phyloP scores from a whole-genome alignment of 371 early-diverging fungal genomes.

The Mortierella sp. region DNA sequence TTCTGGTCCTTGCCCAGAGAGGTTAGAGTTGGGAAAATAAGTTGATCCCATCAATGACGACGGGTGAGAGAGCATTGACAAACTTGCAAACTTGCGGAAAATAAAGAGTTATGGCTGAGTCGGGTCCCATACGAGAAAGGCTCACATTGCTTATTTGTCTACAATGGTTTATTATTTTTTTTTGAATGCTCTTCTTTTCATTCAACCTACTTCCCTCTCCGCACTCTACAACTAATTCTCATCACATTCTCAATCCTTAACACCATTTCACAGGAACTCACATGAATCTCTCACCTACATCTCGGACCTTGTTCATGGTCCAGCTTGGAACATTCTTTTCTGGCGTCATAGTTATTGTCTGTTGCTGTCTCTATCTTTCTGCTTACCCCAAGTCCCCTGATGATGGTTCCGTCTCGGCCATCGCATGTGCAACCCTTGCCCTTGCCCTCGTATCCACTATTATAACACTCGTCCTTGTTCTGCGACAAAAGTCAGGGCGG shows the following conservation, averaged over 20 bases:
- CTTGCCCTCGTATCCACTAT: conserved; percentile 44
- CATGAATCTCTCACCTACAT: conserved; percentile 54
- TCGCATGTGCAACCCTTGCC: conserved; percentile 43
- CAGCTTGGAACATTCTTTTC: conserved; percentile 46
- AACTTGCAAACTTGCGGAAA: too few species aligned
- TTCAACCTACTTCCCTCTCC: not conserved
- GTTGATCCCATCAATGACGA: too few species aligned
- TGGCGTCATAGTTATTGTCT: conserved; percentile 44
- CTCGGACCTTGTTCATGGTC: conserved; percentile 48
- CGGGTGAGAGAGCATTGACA: too few species aligned
- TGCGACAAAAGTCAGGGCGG: conserved; percentile 51
- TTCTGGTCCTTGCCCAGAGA: too few species aligned
- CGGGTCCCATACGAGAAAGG: too few species aligned
- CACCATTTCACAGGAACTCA: not conserved
- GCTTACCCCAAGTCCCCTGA: conserved; percentile 54
- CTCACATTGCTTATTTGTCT: conserved; percentile 1
- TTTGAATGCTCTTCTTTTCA: not conserved
- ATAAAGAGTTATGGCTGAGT: too few species aligned
- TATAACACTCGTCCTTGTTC: conserved; percentile 27
- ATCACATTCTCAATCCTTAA: not conserved
- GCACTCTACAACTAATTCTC: not conserved
- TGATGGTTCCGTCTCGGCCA: conserved; percentile 31
- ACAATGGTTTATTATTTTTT: not conserved
- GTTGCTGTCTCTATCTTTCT: conserved; percentile 45
- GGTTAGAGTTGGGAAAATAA: too few species aligned